phyloP scores from a whole-genome alignment of 148 eudicot genomes.

The Amaranthus cruentus region DNA sequence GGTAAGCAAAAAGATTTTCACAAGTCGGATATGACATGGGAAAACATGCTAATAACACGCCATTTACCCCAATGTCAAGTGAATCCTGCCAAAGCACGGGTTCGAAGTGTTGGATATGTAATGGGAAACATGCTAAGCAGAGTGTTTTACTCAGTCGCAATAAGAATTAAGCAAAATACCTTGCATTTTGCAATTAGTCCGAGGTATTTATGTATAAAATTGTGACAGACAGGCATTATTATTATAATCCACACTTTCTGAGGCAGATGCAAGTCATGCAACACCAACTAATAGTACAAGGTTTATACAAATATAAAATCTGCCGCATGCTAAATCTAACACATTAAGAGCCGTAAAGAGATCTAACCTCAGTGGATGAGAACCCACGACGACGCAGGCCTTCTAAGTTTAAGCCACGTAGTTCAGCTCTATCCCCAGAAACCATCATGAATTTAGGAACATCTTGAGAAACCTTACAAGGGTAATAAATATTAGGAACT shows the following conservation, averaged over 20 bases:
- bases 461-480: conserved; percentile 79
- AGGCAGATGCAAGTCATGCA: not conserved
- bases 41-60: not conserved
- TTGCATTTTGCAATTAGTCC: not conserved
- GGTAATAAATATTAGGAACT: conserved; percentile 4
- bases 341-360: conserved; percentile 6
- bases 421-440: conserved; percentile 91
- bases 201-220: not conserved
- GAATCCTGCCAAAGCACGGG: no score
- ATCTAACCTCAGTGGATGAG: conserved; percentile 63
- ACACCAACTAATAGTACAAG: not conserved
- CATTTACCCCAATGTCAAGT: no score
- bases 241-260: no score
- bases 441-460: conserved; percentile 88
- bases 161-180: not conserved
- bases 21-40: not conserved
- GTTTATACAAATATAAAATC: no score
- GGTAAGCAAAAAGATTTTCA: not conserved
- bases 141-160: no score
- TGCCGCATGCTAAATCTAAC: not conserved
- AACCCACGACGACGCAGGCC: conserved; percentile 81
- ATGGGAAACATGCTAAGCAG: no score
- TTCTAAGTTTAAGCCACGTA: conserved; percentile 88
- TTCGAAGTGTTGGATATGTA: no score
- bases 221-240: no score